Evolutionary conservation across 2,329 filamentous ascomycete species (phyloP).

Genomic region (Fusarium foetens): DNA sequence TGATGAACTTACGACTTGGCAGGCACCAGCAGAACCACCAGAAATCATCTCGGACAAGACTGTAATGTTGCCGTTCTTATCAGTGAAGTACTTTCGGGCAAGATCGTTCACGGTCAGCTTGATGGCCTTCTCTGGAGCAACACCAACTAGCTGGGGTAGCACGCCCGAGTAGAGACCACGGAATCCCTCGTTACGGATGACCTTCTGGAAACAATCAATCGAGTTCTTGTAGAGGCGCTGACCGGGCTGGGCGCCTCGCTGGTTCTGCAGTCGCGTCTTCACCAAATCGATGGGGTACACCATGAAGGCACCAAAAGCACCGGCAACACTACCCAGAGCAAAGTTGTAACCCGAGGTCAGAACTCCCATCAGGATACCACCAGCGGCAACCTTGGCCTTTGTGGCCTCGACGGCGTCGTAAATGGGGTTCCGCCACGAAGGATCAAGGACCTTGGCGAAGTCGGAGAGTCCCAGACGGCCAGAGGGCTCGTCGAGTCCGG

Average conservation of each 20-base stretch:
- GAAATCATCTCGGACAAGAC: constrained; percentile 80
- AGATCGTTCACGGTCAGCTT: constrained; percentile 98
- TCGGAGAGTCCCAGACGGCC: constrained; percentile 83
- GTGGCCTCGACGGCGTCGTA: constrained; percentile 62
- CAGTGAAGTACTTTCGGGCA: constrained; percentile 79
- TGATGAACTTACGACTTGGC: constrained; percentile 85
- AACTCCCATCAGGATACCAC: constrained; percentile 66
- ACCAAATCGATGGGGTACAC: constrained; percentile 99
- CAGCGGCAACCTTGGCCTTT: constrained; percentile 48
- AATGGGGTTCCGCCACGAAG: constrained; percentile 80
- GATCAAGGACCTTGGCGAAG: constrained; percentile 94
- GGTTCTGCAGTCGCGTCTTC: constrained; percentile 99
- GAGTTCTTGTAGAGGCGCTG: constrained; percentile 97
- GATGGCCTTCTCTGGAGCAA: constrained; percentile 99
- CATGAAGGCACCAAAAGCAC: constrained; percentile 99
- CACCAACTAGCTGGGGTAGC: constrained; percentile 92
- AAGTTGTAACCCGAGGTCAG: constrained; percentile 87
- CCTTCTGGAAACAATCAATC: constrained; percentile 92
- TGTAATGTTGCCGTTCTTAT: constrained; percentile 80
- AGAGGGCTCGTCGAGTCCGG: constrained; percentile 88
- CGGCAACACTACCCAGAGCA: constrained; percentile 85
- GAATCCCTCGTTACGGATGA: constrained; percentile 91
- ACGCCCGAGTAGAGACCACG: constrained; percentile 93
- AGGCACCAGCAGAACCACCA: constrained; percentile 88
- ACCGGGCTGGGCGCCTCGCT: constrained; percentile 83